These are phyloP conservation scores for Carpinus viminea DNA, from an alignment of 306 rosid species.

Conservation along the genomic window DNA sequence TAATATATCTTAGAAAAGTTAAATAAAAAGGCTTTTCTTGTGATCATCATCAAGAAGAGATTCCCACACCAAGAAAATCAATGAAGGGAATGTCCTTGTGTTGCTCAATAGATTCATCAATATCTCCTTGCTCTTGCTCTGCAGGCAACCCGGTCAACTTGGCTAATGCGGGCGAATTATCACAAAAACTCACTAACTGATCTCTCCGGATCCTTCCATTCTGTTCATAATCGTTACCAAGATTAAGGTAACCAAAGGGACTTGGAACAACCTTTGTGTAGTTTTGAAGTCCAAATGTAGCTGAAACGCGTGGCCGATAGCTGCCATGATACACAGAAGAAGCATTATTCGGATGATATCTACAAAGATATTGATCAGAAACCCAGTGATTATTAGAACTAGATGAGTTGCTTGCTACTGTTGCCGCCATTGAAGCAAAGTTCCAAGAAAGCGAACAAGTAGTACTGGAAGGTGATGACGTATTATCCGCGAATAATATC, in stretches of 20 bases:
- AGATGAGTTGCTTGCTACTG: conserved; percentile 17
- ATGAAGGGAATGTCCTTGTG: conserved; percentile 65
- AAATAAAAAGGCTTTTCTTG: conserved; percentile 25
- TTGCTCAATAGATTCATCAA: conserved; percentile 22
- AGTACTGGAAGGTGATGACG: conserved; percentile 12
- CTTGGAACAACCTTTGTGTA: conserved; percentile 48
- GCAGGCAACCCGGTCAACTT: conserved; percentile 29
- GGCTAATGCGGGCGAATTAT: conserved; percentile 32
- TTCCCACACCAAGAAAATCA: conserved; percentile 91
- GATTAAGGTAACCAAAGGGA: conserved; percentile 39
- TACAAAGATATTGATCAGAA: conserved; percentile 34
- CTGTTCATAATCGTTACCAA: not conserved
- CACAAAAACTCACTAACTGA: conserved; percentile 27
- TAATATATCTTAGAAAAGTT: conserved; percentile 22
- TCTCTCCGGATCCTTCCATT: conserved; percentile 33
- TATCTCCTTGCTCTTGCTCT: conserved; percentile 40
- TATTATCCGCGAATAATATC: conserved; percentile 12
- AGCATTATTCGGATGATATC: conserved; percentile 32
- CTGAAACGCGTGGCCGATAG: conserved; percentile 10
- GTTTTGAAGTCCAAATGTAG: conserved; percentile 34
- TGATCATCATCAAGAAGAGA: conserved; percentile 46
- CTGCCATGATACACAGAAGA: conserved; percentile 4
- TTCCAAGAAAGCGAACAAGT: conserved; percentile 54
- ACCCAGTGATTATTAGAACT: conserved; percentile 28
- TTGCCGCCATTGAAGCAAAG: conserved; percentile 38